These are phyloP conservation scores for Eucalyptus guilfoylei DNA, from an alignment of 345 rosid genomes.

Conservation along the genomic window DNA sequence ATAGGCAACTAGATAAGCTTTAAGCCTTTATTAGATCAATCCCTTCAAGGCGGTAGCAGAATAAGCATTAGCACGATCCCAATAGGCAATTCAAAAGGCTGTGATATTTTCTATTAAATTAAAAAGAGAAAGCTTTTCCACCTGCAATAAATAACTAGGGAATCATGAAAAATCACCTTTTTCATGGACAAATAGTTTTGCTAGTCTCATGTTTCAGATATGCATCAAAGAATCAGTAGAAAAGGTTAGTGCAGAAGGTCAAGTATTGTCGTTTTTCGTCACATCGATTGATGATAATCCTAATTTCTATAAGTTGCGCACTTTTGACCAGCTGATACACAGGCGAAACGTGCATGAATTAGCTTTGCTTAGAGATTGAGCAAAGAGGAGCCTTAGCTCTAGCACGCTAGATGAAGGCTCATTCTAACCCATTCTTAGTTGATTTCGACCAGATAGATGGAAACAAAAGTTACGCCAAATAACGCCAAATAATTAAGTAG, in stretches of 20 bases:
- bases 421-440: neutral
- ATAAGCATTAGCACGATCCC: neutral
- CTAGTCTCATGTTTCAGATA: neutral
- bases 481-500: neutral
- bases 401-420: neutral
- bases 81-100: neutral
- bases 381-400: neutral
- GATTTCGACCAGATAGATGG: neutral
- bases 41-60: neutral
- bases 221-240: neutral
- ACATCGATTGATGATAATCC: neutral
- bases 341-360: neutral
- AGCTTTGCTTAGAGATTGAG: neutral
- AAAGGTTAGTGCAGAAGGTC: neutral
- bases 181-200: neutral
- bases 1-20: neutral
- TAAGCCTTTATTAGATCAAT: neutral
- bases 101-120: neutral
- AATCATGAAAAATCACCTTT: neutral
- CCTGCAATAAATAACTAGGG: neutral
- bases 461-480: neutral
- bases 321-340: neutral
- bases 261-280: neutral
- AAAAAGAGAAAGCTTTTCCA: neutral
- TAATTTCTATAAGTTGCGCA: neutral